Conservation (phyloP, 2,329 filamentous ascomycete species). For the Fusarium hostae region DNA sequence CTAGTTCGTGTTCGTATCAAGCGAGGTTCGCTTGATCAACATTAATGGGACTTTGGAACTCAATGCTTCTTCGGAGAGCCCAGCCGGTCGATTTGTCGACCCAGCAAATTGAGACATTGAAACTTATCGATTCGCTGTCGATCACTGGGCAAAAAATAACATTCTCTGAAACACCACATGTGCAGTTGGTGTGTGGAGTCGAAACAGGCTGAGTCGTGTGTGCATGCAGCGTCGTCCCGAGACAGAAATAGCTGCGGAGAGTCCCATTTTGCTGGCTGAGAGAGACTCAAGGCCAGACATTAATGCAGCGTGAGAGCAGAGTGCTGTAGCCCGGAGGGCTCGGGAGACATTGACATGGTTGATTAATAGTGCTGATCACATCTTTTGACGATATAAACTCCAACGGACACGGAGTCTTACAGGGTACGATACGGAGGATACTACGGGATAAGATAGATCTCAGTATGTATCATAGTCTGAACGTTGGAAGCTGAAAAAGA, state of each 20-base stretch:
- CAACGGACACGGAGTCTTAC: conserved; percentile 3
- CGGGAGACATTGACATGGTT: not conserved
- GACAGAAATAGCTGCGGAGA: conserved; percentile 28
- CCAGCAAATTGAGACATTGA: conserved; percentile 3
- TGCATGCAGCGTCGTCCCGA: conserved; percentile 14
- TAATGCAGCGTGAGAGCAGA: not conserved
- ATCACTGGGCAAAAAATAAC: conserved; percentile 12
- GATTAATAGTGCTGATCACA: not conserved
- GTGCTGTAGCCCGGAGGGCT: not conserved
- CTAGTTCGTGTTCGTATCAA: conserved; percentile 3
- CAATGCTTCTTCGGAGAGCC: not conserved
- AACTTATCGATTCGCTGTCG: conserved; percentile 8
- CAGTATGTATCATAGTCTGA: not conserved
- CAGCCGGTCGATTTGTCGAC: conserved; percentile 4
- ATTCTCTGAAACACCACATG: conserved; percentile 32
- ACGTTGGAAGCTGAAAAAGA: conserved; percentile 10
- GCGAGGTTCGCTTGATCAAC: not conserved
- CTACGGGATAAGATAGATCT: not conserved
- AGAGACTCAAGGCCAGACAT: not conserved
- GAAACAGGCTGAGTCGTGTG: conserved; percentile 27
- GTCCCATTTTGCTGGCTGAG: not conserved
- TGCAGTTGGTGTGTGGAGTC: conserved; percentile 18
- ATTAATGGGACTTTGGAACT: not conserved
- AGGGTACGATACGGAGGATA: not conserved
- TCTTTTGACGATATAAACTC: not conserved